These are phyloP conservation scores for Heritiera fomes DNA, from an alignment of 345 rosid species.

Conservation along the genomic window DNA sequence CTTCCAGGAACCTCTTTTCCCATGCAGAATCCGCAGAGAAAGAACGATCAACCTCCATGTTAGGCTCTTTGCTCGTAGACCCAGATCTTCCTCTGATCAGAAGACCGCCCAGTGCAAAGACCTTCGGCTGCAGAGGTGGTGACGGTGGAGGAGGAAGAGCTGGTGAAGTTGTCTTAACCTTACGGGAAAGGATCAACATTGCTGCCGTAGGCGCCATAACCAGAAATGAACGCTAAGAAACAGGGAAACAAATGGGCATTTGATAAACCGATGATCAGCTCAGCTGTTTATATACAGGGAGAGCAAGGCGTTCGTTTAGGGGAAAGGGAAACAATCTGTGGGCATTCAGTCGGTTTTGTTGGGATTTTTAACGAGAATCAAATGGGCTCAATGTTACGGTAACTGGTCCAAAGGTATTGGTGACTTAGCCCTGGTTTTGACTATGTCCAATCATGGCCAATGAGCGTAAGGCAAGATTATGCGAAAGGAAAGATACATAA, in stretches of 20 bases:
- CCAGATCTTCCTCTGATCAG: constrained; percentile 17
- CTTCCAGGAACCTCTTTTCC: constrained; percentile 46
- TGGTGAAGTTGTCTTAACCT: constrained; percentile 23
- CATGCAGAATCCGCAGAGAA: constrained; percentile 30
- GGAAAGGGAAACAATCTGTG: constrained; percentile 9
- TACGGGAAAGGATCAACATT: constrained; percentile 53
- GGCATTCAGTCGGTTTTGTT: constrained; percentile 5
- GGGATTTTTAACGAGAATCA: background rate
- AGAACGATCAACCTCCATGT: constrained; percentile 16
- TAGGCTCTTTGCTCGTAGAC: background rate
- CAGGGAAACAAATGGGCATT: background rate
- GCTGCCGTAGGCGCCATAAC: constrained; percentile 73
- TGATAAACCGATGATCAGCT: background rate
- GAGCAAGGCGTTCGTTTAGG: background rate
- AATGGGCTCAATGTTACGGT: background rate
- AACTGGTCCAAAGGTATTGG: no score
- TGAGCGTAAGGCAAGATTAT: no score
- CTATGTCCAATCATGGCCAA: no score
- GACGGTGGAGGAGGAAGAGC: constrained; percentile 14
- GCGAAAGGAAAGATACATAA: no score
- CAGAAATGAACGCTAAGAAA: background rate
- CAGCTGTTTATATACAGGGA: background rate
- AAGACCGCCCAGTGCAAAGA: constrained; percentile 2
- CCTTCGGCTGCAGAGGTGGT: constrained; percentile 13
- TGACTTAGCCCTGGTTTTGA: background rate